Base-by-base conservation (phyloP, 148 eudicot genomes). In the Persicaria tinctoria region DNA sequence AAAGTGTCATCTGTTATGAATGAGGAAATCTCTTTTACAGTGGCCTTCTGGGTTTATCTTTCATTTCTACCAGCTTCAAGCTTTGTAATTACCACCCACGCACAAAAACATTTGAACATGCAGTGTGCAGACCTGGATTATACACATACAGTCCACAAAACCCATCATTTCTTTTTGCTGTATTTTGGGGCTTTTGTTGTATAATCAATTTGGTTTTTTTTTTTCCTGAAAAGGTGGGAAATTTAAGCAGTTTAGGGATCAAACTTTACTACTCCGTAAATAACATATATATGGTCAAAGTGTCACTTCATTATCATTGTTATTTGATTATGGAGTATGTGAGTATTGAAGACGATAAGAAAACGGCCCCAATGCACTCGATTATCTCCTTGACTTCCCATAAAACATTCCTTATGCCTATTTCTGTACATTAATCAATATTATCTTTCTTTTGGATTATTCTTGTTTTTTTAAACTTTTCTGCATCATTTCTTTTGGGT, bases 61-160 rank as follows among this genome's bases (percentile, higher is more conserved):
- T n/a, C 64, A 7, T n/a, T 32, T 20, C 32, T 62, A 9, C 32
- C 20, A 17, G 8, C 63, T 11, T 27, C 68, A 60, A 18, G 70
- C 41, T 64, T 64, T 64, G 47, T 64, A 38, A 38, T 38, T 64
- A 64, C 70, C 70, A 64, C 70, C 14, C 70, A 64, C 70, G 70
- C 41, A 64, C 70, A 64, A 64, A 56, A 5, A 32, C 41, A 12
- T 64, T 64, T 46, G 17, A 38, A 64, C 13, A 27, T 38, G 70
- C 47, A 64, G 46, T 64, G 1, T 64, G 70, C 47, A 64, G 46
- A 32, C 0, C 41, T 64, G 8, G 47, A 41, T 38, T 66, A 64
- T 66, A 66, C 48, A 66, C 14, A 60, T 32, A 1, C 41, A 66
- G 70, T 66, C 47, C 47, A 66, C 70, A 66, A 41, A 38, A 41